phyloP scores from a whole-genome alignment of 805 yeast genomes.

The Saturnispora hagleri region DNA sequence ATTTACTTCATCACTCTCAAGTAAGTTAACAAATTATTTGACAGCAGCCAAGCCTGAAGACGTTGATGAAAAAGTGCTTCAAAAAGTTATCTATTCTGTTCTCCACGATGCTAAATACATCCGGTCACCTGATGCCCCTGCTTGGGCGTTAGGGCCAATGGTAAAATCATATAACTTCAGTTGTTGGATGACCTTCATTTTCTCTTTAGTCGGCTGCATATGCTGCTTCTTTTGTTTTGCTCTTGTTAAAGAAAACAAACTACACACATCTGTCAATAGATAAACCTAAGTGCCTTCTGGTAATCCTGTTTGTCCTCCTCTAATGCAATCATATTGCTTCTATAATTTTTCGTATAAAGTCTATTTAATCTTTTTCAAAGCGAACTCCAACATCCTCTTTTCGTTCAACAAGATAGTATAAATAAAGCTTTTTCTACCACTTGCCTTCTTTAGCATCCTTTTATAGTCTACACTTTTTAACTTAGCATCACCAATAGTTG shows the following conservation, averaged over 20 bases:
- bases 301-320: neutral
- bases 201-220: slow-evolving; percentile 31
- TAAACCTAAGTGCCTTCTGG: slow-evolving; percentile 20
- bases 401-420: slow-evolving; percentile 10
- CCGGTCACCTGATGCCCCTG: slow-evolving; percentile 39
- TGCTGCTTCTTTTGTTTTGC: slow-evolving; percentile 35
- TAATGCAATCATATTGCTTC: neutral
- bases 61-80: slow-evolving; percentile 31
- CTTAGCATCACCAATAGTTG: slow-evolving; percentile 3
- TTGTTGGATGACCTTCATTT: slow-evolving; percentile 44
- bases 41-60: slow-evolving; percentile 26
- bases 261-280: slow-evolving; percentile 40
- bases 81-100: slow-evolving; percentile 41
- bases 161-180: slow-evolving; percentile 43
- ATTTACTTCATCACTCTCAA: slow-evolving; percentile 39
- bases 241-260: slow-evolving; percentile 47
- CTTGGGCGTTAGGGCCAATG: slow-evolving; percentile 37
- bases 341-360: neutral
- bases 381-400: slow-evolving; percentile 13
- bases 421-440: slow-evolving; percentile 2
- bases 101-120: slow-evolving; percentile 49
- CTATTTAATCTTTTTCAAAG: slow-evolving; percentile 10
- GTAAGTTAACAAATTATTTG: slow-evolving; percentile 24
- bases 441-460: slow-evolving; percentile 10
- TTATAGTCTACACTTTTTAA: slow-evolving; percentile 10